Base-by-base conservation (phyloP, 177 flowering plant species). In the Vitis hybrid region DNA sequence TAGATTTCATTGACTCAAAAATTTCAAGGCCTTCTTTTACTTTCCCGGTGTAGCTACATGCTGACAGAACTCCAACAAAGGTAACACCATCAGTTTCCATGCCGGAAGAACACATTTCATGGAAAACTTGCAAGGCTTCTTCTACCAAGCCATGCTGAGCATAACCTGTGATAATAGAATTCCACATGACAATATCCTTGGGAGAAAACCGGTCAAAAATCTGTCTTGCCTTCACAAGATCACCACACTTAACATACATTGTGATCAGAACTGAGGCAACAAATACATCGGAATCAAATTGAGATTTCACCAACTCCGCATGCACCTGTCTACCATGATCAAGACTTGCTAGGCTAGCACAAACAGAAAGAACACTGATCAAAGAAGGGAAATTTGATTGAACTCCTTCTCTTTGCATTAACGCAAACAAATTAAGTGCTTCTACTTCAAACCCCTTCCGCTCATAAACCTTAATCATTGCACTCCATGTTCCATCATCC, bases 111-210 rank as follows among this genome's bases (percentile, higher is more conserved):
- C 73, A 63, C 87, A 85, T 81, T 58, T 81, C 80, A n/a, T 66
- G 69, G 66, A 85, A 85, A 48, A 77, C 72, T 69, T 68, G 56
- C 14, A 85, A 65, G 60, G 89, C 82, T 72, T 80, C 81, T 52
- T 72, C 76, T 65, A 78, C 89, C 62, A 83, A 58, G 16, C 89
- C 87, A 65, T 85, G 85, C 46, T 81, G 87, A 35, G 87, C 79
- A 69, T 83, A 85, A 56, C 87, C 87, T 16, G 84, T 72, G 15
- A 85, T 85, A 1, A 85, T 74, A 50, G 87, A 81, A 67, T 83
- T 85, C 89, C 89, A 85, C 87, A 85, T 83, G 11, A 83, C 85
- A 62, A 74, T 13, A 69, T 85, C 89, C 76, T 83, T 83, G 1
- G 65, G 2, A 56, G 77, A 24, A 67, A 74, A 80, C 70, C 79